phyloP scores from a whole-genome alignment of 2,329 filamentous ascomycete genomes.

The Fusarium pseudograminearum region DNA sequence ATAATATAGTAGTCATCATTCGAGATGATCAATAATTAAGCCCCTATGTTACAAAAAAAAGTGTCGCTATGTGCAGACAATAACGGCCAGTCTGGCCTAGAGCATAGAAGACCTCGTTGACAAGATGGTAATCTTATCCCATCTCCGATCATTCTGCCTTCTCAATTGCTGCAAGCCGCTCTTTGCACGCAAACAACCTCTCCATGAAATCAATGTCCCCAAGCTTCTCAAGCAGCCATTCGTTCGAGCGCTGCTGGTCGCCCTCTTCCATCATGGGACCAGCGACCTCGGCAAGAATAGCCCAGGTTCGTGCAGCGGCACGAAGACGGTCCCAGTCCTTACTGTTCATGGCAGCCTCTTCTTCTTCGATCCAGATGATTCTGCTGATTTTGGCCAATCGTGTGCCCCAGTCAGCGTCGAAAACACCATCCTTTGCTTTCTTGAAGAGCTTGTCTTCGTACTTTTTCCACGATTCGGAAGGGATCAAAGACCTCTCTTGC shows the following conservation, averaged over 20 bases:
- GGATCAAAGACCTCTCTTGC: constrained; percentile 37
- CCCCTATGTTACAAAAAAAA: background rate
- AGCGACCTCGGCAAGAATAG: constrained; percentile 44
- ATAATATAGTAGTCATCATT: too few relatives aligned
- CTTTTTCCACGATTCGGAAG: constrained; percentile 31
- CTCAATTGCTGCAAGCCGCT: constrained; percentile 6
- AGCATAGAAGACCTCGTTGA: background rate
- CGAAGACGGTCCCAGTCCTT: constrained; percentile 47
- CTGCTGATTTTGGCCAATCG: constrained; percentile 32
- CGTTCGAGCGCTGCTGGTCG: constrained; percentile 24
- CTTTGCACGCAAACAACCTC: constrained; percentile 22
- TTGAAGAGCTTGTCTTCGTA: constrained; percentile 44
- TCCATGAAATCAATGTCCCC: constrained; percentile 45
- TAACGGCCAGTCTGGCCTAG: background rate
- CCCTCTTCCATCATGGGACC: constrained; percentile 41
- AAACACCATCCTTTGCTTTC: constrained; percentile 18
- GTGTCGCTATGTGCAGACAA: background rate
- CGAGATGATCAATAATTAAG: too few relatives aligned
- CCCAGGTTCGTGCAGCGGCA: constrained; percentile 45
- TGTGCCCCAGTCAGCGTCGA: constrained; percentile 41
- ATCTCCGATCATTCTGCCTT: background rate
- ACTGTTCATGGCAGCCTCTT: constrained; percentile 41
- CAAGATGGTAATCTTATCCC: background rate
- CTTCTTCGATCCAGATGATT: constrained; percentile 49
- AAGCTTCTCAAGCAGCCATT: constrained; percentile 46